Evolutionary conservation across 768 basidiomycete genomes (phyloP).

Genomic region (Kwoniella botswanensis): DNA sequence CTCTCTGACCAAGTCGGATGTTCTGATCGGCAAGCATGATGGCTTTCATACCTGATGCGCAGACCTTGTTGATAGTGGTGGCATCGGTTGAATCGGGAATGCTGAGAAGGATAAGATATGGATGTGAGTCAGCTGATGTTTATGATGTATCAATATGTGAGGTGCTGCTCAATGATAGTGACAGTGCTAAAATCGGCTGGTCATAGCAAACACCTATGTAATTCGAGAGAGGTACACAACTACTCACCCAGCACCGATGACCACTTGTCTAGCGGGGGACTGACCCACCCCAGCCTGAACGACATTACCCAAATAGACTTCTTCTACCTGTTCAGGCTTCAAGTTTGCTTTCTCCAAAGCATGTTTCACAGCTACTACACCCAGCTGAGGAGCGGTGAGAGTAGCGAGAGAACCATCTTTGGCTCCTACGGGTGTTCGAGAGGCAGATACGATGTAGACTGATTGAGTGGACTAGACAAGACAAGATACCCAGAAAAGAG

Average conservation of each 20-base stretch:
- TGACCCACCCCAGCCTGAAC: conserved; percentile 97
- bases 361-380: conserved; percentile 83
- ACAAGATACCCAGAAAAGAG: too few relatives aligned
- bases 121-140: not conserved
- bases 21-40: conserved; percentile 92
- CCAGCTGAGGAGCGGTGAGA: conserved; percentile 89
- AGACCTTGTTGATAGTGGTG: conserved; percentile 99
- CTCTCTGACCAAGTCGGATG: conserved; percentile 83
- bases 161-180: too few relatives aligned
- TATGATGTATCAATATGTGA: too few relatives aligned
- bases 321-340: conserved; percentile 82
- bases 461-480: conserved; percentile 15
- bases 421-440: conserved; percentile 91
- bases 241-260: conserved; percentile 75
- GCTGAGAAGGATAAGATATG: conserved; percentile 17
- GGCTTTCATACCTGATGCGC: conserved; percentile 94
- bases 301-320: conserved; percentile 97
- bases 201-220: not conserved
- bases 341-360: conserved; percentile 81
- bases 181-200: too few relatives aligned
- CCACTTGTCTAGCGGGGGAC: conserved; percentile 96
- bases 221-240: not conserved
- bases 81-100: conserved; percentile 84
- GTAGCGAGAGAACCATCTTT: conserved; percentile 87
- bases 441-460: conserved; percentile 79